A percentile compares a stretch with the other conserved stretches of the same genome.
Evolutionary conservation across 768 basidiomycete genomes (phyloP).

Genomic region (Hericium erinaceus): DNA sequence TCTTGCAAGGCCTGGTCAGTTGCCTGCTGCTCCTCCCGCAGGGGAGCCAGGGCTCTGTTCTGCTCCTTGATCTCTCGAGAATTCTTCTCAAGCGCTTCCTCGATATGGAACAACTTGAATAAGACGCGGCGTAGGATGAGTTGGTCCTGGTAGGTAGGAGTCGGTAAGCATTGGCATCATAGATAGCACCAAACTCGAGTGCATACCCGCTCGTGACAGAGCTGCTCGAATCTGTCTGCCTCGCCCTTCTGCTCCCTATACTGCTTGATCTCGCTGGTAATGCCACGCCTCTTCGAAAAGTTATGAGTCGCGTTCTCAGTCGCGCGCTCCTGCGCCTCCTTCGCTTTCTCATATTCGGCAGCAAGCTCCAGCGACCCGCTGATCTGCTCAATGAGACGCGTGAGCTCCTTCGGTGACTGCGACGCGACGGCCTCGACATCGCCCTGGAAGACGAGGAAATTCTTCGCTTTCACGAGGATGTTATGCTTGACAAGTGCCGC

Average conservation of each 20-base stretch:
- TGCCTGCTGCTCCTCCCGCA: slow-evolving; percentile 58
- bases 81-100: slow-evolving; percentile 69
- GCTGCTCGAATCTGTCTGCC: slow-evolving; percentile 75
- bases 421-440: slow-evolving; percentile 97
- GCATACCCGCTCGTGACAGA: slow-evolving; percentile 65
- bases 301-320: slow-evolving; percentile 93
- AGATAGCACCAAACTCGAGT: no score
- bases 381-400: slow-evolving; percentile 90
- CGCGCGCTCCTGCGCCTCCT: slow-evolving; percentile 78
- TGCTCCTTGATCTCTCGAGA: slow-evolving; percentile 60
- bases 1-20: slow-evolving; percentile 66
- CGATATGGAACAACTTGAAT: slow-evolving; percentile 86
- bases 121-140: slow-evolving; percentile 74
- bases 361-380: slow-evolving; percentile 89
- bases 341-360: slow-evolving; percentile 81
- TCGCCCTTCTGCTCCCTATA: slow-evolving; percentile 96
- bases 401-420: slow-evolving; percentile 84
- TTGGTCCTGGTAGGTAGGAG: slow-evolving; percentile 45
- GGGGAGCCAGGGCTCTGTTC: slow-evolving; percentile 58
- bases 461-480: slow-evolving; percentile 97
- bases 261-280: slow-evolving; percentile 91
- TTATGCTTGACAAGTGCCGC: slow-evolving; percentile 81
- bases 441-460: slow-evolving; percentile 98
- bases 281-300: slow-evolving; percentile 88
- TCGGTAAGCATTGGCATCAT: no score